phyloP scores from a whole-genome alignment of 2,329 filamentous ascomycete species.

The Rutstroemia sp. region DNA sequence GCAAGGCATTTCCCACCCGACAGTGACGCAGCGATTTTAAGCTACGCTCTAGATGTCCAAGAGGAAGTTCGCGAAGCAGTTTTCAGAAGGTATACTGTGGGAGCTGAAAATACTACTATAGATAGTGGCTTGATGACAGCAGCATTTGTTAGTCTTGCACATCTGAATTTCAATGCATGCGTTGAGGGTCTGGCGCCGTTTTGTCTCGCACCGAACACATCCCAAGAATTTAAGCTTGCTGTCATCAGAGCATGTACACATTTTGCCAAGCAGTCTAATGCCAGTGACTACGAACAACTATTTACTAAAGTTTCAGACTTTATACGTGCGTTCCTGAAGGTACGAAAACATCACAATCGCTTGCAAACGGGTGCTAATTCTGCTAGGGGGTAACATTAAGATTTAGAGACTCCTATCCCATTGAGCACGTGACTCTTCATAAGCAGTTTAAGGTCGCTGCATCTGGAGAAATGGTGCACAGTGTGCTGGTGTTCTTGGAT shows the following conservation, averaged over 20 bases:
- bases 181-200: conserved; percentile 48
- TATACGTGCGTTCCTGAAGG: conserved; percentile 49
- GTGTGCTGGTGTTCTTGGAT: conserved; percentile 50
- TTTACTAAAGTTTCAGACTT: conserved; percentile 49
- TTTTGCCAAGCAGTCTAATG: conserved; percentile 47
- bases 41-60: conserved; percentile 63
- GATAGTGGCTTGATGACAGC: conserved; percentile 60
- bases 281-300: conserved; percentile 44
- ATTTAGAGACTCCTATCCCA: conserved; percentile 23
- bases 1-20: conserved; percentile 57
- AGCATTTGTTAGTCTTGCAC: conserved; percentile 56
- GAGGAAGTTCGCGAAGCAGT: conserved; percentile 61
- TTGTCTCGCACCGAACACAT: conserved; percentile 50
- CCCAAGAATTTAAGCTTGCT: conserved; percentile 54
- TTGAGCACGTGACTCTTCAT: conserved; percentile 34
- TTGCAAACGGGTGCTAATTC: conserved; percentile 13
- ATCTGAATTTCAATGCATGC: conserved; percentile 52
- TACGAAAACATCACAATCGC: conserved; percentile 25
- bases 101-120: conserved; percentile 42
- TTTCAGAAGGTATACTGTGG: conserved; percentile 45
- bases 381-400: conserved; percentile 17
- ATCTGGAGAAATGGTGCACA: conserved; percentile 39
- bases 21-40: conserved; percentile 50
- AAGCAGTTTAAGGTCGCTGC: conserved; percentile 35
- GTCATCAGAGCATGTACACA: conserved; percentile 55